Conservation (phyloP, 169 alveolate species). For the Cryptosporidium viatorum region DNA sequence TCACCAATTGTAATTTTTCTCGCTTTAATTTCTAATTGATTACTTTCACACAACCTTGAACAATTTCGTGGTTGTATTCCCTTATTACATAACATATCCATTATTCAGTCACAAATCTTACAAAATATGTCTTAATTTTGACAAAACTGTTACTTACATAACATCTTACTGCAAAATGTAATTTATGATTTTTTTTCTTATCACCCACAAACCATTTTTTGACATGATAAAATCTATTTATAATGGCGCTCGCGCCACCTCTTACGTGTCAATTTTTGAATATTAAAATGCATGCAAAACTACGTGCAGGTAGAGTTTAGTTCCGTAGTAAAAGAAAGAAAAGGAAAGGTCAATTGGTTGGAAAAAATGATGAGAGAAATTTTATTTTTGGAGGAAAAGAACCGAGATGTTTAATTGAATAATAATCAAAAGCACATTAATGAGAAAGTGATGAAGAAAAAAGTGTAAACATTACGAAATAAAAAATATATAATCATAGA, state of each 20-base stretch:
- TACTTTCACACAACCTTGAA: background rate
- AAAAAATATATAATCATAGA: background rate
- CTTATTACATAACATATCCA: background rate
- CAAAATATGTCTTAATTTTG: background rate
- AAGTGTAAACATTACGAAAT: no score
- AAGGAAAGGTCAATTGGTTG: background rate
- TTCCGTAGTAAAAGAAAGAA: no score
- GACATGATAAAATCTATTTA: constrained; percentile 18
- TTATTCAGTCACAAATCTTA: background rate
- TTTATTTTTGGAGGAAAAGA: no score
- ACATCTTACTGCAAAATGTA: background rate
- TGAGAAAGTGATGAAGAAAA: background rate
- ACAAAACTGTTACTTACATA: background rate
- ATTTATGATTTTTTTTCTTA: background rate
- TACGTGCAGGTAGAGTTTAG: background rate
- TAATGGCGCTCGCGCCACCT: constrained; percentile 27
- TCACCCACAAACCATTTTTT: constrained; percentile 7
- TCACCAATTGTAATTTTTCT: background rate
- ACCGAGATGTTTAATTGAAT: no score
- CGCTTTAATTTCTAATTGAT: background rate
- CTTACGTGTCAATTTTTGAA: background rate
- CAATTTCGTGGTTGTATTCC: background rate
- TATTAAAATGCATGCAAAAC: background rate
- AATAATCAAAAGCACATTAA: no score
- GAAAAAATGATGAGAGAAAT: no score